phyloP scores from a whole-genome alignment of 1,284 basidiomycete species.

The Fomitopsis schrenkii region DNA sequence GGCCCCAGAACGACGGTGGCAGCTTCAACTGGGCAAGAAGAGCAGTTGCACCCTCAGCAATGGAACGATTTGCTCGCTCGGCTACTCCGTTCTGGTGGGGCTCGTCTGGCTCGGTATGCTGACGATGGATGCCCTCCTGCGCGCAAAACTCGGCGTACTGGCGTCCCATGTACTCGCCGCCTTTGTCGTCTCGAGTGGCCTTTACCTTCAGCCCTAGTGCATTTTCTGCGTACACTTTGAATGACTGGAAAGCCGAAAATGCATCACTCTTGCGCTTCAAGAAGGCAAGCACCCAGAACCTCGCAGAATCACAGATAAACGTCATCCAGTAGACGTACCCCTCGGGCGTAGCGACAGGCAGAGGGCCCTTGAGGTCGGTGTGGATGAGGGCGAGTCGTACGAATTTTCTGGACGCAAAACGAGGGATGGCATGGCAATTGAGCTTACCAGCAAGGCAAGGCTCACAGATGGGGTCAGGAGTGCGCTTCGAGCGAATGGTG shows the following conservation, averaged over 20 bases:
- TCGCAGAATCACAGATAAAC: conserved; percentile 22
- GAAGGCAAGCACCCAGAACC: conserved; percentile 11
- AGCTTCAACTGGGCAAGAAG: conserved; percentile 21
- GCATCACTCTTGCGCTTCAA: conserved; percentile 23
- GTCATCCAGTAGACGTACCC: conserved; percentile 21
- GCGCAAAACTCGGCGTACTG: conserved; percentile 13
- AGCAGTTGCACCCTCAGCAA: conserved; percentile 12
- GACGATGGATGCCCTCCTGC: conserved; percentile 22
- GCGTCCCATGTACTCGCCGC: conserved; percentile 21
- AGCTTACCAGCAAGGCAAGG: no score
- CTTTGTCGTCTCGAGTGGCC: conserved; percentile 23
- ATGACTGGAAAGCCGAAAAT: conserved; percentile 18
- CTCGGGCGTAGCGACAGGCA: conserved; percentile 5
- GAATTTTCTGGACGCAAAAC: no score
- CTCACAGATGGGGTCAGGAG: background rate
- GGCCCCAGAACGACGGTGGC: conserved; percentile 20
- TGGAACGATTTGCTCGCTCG: conserved; percentile 24
- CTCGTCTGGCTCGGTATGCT: conserved; percentile 22
- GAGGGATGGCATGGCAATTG: no score
- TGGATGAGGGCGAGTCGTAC: no score
- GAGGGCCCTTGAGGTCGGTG: conserved; percentile 30
- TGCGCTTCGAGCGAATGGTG: no score
- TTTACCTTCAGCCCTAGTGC: no score
- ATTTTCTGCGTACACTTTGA: no score
- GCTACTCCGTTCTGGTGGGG: conserved; percentile 32